Evolutionary conservation across 345 rosid genomes (phyloP).

Genomic region (Luvunga scandens): DNA sequence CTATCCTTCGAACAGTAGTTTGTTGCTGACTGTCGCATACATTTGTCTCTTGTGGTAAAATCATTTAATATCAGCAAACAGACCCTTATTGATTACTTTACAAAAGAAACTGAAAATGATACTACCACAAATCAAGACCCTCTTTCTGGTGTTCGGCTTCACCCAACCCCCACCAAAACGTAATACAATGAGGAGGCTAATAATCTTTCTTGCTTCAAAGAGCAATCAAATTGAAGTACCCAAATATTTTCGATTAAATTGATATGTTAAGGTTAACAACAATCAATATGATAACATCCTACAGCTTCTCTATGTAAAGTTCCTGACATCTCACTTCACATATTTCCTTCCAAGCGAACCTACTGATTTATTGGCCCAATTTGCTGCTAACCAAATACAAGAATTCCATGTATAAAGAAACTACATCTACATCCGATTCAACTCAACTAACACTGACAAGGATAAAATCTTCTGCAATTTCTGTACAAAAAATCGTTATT

Average conservation of each 20-base stretch:
- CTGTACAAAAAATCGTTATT: neutral
- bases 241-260: neutral
- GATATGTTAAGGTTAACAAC: neutral
- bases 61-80: neutral
- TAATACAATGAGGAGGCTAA: too few species aligned
- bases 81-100: neutral
- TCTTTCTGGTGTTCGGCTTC: too few species aligned
- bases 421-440: neutral
- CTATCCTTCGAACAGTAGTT: too few species aligned
- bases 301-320: neutral
- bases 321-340: neutral
- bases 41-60: neutral
- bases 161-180: neutral
- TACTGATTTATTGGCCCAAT: neutral
- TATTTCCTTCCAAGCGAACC: neutral
- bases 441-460: constrained; percentile 1
- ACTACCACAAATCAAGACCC: neutral
- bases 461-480: neutral
- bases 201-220: neutral
- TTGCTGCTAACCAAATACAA: neutral
- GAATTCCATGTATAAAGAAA: neutral
- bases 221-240: neutral
- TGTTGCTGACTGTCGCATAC: neutral
- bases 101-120: neutral
- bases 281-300: neutral